phyloP scores from a whole-genome alignment of 805 yeast species.

The Priceomyces haplophilus region DNA sequence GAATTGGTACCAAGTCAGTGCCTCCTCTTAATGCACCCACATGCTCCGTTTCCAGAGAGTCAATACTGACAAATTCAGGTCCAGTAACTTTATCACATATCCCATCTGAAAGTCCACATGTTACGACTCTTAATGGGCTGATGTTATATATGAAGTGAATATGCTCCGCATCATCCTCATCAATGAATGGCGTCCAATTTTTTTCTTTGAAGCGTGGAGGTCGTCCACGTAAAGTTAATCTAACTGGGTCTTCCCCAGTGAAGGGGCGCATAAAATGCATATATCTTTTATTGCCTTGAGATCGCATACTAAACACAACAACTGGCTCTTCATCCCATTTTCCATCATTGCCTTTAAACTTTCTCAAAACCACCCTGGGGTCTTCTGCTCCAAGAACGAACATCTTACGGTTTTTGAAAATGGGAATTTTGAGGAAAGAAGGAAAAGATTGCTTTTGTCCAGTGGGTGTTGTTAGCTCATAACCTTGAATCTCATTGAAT shows the following conservation, averaged over 20 bases:
- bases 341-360: conserved; percentile 5
- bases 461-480: conserved; percentile 2
- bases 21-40: conserved; percentile 12
- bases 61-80: conserved; percentile 4
- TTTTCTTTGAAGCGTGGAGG: conserved; percentile 9
- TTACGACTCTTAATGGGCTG: conserved; percentile 7
- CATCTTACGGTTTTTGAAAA: conserved; percentile 7
- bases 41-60: conserved; percentile 5
- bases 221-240: conserved; percentile 1
- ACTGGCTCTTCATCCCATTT: conserved; percentile 19
- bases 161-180: conserved; percentile 5
- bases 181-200: conserved; percentile 13
- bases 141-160: conserved; percentile 10
- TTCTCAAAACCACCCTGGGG: conserved; percentile 15
- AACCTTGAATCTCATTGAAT: conserved; percentile 18
- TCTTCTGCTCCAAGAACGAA: conserved; percentile 16
- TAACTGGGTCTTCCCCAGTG: conserved; percentile 2
- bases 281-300: conserved; percentile 16
- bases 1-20: conserved; percentile 8
- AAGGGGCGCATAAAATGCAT: conserved; percentile 23
- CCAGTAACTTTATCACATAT: conserved; percentile 7
- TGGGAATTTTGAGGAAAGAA: conserved; percentile 10
- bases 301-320: conserved; percentile 19
- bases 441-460: conserved; percentile 9
- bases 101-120: conserved; percentile 9